Base-by-base conservation (phyloP, 345 rosid genomes). In the Eucalyptus erythrocorys region DNA sequence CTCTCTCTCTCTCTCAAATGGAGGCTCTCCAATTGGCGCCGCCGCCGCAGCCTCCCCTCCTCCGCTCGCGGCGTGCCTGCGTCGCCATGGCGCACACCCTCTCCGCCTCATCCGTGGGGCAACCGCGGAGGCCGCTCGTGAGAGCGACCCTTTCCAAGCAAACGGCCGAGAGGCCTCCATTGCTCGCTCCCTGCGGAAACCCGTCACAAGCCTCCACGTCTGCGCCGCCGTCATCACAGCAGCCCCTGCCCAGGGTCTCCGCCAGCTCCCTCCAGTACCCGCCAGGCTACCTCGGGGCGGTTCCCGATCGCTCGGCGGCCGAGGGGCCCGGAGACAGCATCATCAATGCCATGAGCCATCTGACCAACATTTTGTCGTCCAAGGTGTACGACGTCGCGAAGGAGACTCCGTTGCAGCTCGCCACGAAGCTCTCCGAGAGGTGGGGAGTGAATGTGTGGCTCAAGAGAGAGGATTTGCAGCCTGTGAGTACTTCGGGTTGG, bases 381-480 rank as follows among this genome's bases (percentile, higher is more conserved):
- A 97, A 95, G 88, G 98, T 97, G 43, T 97, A 97, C 71, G 99
- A 94, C 87, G 93, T 96, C 64, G 98, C 99, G 15, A 91, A 92
- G 80, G 99, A 97, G 91, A 92, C 98, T 43, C 98, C 98, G 6
- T 87, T 96, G 66, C 95, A 97, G 89, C 79, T 92, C 98, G 55
- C 98, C n/a, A 88, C 93, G 86, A 96, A 94, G 91, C 89, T 97
- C 13, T 96, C 99, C 3, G 93, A 95, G 92, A 92, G 93, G 88
- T 91, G 94, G 90, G 96, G 97, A 27, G 95, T 94, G 48, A 92
- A 92, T 3, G 88, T 97, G 90, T 94, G 91, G 94, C 97, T 97
- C 57, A 97, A 97, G 91, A 88, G 99, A 87, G 98, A 97, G 93
- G 99, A 97, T 89, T 91, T 96, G 92, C 99, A 97, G 88, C 98